Evolutionary conservation across 805 yeast genomes (phyloP).

Genomic region (Diddensiella transvaalensis): DNA sequence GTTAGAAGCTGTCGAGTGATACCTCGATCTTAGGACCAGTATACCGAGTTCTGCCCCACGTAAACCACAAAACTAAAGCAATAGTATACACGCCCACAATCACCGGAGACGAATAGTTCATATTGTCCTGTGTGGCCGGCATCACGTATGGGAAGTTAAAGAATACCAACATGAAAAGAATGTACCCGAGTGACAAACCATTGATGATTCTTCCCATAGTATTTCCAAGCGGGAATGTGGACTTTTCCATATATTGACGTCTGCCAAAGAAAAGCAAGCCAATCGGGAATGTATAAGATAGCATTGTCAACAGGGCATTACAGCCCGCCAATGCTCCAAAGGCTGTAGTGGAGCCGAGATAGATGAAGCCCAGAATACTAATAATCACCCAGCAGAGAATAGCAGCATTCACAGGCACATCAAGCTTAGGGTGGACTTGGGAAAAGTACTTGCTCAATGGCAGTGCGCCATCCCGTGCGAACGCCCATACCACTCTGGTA

Average conservation of each 20-base stretch:
- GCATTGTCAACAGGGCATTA: constrained; percentile 1
- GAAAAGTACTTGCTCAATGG: constrained; percentile 54
- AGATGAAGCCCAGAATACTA: constrained; percentile 56
- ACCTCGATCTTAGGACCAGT: constrained; percentile 7
- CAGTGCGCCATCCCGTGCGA: constrained; percentile 61
- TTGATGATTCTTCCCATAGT: constrained; percentile 1
- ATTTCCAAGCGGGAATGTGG: constrained; percentile 1
- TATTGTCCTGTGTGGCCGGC: constrained; percentile 58
- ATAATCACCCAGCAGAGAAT: constrained; percentile 50
- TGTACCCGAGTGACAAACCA: constrained; percentile 48
- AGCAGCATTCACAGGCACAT: constrained; percentile 60
- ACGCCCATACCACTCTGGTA: constrained; percentile 64
- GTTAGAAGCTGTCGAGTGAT: background rate
- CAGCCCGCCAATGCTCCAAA: constrained; percentile 56
- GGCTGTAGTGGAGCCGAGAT: constrained; percentile 64
- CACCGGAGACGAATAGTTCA: constrained; percentile 48
- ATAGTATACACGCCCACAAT: constrained; percentile 5
- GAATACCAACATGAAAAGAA: constrained; percentile 55
- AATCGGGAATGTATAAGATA: constrained; percentile 1
- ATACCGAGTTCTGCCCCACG: background rate
- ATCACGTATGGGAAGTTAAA: constrained; percentile 57
- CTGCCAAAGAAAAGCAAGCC: constrained; percentile 1
- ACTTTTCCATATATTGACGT: background rate
- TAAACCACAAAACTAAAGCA: constrained; percentile 6
- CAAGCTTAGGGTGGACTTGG: constrained; percentile 43